Evolutionary conservation across 108 stramenopile species (phyloP).

Genomic region (Skeletonema grethae): DNA sequence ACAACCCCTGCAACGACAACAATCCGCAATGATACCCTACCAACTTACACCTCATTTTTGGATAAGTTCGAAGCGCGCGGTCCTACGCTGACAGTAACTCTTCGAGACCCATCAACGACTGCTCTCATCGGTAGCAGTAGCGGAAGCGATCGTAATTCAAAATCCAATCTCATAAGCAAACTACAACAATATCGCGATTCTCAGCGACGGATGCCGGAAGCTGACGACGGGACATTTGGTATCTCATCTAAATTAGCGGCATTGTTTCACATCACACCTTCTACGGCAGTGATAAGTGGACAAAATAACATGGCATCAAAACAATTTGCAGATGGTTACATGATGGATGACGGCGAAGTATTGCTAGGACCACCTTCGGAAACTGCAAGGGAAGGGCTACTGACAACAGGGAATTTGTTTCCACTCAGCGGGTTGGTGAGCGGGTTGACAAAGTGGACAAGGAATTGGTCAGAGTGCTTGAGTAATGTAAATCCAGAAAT

Average conservation of each 20-base stretch:
- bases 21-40: neutral
- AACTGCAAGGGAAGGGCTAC: conserved; percentile 2
- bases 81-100: conserved; percentile 41
- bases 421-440: neutral
- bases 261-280: conserved; percentile 29
- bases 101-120: conserved; percentile 36
- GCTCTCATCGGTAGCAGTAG: neutral
- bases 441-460: neutral
- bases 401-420: conserved; percentile 14
- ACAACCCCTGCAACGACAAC: neutral
- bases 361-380: conserved; percentile 14
- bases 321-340: conserved; percentile 30
- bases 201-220: neutral
- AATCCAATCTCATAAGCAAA: neutral
- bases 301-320: conserved; percentile 5
- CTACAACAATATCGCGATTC: neutral
- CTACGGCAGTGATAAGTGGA: neutral
- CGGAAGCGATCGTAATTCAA: conserved; percentile 1
- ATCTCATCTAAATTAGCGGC: conserved; percentile 35
- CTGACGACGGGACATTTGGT: conserved; percentile 21
- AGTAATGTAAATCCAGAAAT: conserved; percentile 38
- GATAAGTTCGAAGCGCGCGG: conserved; percentile 39
- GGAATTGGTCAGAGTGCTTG: conserved; percentile 17
- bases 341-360: conserved; percentile 40
- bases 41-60: conserved; percentile 3